Percentiles rank a stretch among this genome's conserved stretches.
Conservation (phyloP, 176 grass and related monocot genomes). For the Miscanthus lutarioriparius region DNA sequence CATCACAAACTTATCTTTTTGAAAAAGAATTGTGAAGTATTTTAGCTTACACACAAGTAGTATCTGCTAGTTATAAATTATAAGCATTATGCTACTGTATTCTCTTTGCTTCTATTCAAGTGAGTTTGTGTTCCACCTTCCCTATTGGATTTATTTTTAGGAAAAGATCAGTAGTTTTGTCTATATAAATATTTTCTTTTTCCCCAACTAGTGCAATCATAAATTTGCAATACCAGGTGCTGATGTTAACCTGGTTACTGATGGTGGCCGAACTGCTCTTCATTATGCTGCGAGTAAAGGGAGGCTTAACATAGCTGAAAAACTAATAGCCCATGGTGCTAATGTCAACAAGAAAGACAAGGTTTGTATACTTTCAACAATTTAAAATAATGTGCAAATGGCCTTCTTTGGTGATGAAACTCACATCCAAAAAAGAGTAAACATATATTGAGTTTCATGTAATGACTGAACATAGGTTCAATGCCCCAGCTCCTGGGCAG, state of each 20-base stretch:
- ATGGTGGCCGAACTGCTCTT: constrained; percentile 94
- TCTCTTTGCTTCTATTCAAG: background rate
- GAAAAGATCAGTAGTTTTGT: background rate
- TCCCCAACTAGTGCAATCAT: background rate
- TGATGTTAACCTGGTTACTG: constrained; percentile 75
- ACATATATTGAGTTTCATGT: background rate
- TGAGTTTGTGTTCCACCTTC: background rate
- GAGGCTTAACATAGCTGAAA: constrained; percentile 66
- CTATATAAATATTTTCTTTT: background rate
- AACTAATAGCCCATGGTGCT: constrained; percentile 64
- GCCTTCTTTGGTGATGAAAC: background rate
- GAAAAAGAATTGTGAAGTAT: background rate
- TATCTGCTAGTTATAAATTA: background rate
- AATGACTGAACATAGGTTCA: background rate
- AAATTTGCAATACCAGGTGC: constrained; percentile 56
- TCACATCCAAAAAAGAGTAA: background rate
- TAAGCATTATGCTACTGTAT: background rate
- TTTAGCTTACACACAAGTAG: background rate
- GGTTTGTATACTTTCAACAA: constrained; percentile 42
- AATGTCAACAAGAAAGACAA: constrained; percentile 95
- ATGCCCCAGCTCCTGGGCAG: background rate
- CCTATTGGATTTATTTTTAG: background rate
- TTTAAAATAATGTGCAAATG: background rate
- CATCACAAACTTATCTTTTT: background rate
- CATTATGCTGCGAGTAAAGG: constrained; percentile 97